These are phyloP conservation scores for Globisporangium cylindrosporum DNA, from an alignment of 352 stramenopile species.

Conservation along the genomic window DNA sequence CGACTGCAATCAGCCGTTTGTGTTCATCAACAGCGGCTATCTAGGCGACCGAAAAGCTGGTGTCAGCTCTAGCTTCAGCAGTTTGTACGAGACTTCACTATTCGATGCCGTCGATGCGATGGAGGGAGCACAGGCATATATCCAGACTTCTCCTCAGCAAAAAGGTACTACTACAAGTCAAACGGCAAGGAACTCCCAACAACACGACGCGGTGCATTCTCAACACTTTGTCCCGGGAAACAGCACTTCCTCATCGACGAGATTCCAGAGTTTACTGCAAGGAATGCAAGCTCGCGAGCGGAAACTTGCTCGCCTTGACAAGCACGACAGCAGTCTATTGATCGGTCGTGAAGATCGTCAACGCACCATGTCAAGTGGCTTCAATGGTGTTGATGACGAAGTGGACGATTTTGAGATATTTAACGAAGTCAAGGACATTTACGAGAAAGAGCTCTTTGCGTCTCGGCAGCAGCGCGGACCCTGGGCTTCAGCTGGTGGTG, in stretches of 20 bases:
- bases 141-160: neutral
- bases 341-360: neutral
- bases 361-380: neutral
- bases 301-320: conserved; percentile 20
- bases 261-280: conserved; percentile 24
- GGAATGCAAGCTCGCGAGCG: conserved; percentile 31
- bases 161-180: neutral
- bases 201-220: neutral
- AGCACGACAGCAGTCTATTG: neutral
- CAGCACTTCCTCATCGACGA: conserved; percentile 6
- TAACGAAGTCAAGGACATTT: conserved; percentile 30
- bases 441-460: conserved; percentile 24
- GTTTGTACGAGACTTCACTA: conserved; percentile 42
- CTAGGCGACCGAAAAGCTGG: neutral
- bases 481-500: conserved; percentile 20
- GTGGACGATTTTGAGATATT: conserved; percentile 19
- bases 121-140: conserved; percentile 16
- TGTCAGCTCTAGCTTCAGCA: conserved; percentile 17
- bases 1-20: conserved; percentile 5
- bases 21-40: conserved; percentile 11
- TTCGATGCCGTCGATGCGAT: conserved; percentile 47
- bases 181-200: neutral
- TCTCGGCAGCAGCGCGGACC: conserved; percentile 4
- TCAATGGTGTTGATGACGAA: conserved; percentile 10
- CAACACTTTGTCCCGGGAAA: neutral